phyloP scores from a whole-genome alignment of 106 monocot species.

The Dendrobium officinale region DNA sequence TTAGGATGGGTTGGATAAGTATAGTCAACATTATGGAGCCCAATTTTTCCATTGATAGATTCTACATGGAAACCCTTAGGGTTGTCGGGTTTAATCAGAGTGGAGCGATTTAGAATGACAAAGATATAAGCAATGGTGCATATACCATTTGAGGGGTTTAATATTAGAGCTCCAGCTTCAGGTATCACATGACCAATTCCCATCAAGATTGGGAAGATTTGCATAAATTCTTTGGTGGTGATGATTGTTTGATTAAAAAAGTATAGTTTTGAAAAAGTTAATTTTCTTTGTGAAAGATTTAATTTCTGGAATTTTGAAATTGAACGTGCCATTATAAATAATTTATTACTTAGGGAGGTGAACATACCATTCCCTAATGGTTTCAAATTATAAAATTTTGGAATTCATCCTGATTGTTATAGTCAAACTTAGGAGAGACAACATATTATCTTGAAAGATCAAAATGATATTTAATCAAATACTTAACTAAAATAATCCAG shows the following conservation, averaged over 20 bases:
- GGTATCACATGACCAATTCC: background rate
- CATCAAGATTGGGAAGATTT: background rate
- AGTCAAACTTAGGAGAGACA: too few relatives aligned
- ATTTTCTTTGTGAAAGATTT: too few relatives aligned
- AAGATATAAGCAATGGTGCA: constrained; percentile 2
- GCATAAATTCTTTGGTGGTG: constrained; percentile 7
- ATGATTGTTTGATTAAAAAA: background rate
- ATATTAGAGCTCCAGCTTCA: constrained; percentile 8
- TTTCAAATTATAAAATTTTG: too few relatives aligned
- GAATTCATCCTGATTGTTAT: too few relatives aligned
- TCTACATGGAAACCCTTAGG: background rate
- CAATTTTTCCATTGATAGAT: background rate
- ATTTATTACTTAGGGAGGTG: too few relatives aligned
- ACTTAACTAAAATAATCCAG: too few relatives aligned
- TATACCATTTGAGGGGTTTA: constrained; percentile 3
- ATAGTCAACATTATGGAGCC: background rate
- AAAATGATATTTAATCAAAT: too few relatives aligned
- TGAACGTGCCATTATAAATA: too few relatives aligned
- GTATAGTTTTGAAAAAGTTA: too few relatives aligned
- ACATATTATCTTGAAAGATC: too few relatives aligned
- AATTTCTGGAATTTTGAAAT: too few relatives aligned
- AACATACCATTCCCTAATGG: too few relatives aligned
- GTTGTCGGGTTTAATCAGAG: constrained; percentile 4
- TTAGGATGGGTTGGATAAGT: background rate
- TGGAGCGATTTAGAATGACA: constrained; percentile 1